Conservation (phyloP, 1,284 basidiomycete species). For the Irpex sp. region DNA sequence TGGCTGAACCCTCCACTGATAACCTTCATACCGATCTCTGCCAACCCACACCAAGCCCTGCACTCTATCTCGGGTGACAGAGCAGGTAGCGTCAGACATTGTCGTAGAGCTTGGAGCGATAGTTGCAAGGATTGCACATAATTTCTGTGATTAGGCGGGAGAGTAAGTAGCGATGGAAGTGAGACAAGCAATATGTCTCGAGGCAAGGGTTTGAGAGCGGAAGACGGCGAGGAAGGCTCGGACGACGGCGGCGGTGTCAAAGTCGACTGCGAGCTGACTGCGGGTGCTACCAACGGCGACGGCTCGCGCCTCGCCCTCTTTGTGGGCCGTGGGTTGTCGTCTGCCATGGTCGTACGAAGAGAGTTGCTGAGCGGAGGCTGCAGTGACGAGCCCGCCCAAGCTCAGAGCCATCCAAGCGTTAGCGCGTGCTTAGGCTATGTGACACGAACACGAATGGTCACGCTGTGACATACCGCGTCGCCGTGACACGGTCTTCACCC, state of each 20-base stretch:
- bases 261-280: slow-evolving; percentile 14
- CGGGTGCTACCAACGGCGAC: slow-evolving; percentile 7
- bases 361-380: neutral
- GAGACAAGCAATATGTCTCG: slow-evolving; percentile 50
- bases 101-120: slow-evolving; percentile 51
- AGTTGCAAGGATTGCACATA: slow-evolving; percentile 52
- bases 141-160: slow-evolving; percentile 56
- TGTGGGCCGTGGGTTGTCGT: slow-evolving; percentile 20
- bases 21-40: slow-evolving; percentile 60
- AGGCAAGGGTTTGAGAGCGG: slow-evolving; percentile 36
- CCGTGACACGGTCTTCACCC: neutral
- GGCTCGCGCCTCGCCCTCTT: slow-evolving; percentile 23
- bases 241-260: slow-evolving; percentile 11
- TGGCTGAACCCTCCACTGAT: slow-evolving; percentile 41
- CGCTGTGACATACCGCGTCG: slow-evolving; percentile 7
- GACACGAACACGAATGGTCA: slow-evolving; percentile 2
- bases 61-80: slow-evolving; percentile 61
- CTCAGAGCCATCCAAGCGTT: too few species aligned
- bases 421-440: neutral
- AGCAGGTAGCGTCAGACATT: slow-evolving; percentile 46
- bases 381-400: neutral
- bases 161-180: slow-evolving; percentile 53
- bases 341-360: slow-evolving; percentile 3
- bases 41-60: slow-evolving; percentile 61
- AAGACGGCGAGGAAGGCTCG: slow-evolving; percentile 5